A percentile compares a stretch with the other conserved stretches of the same genome.
phyloP scores from a whole-genome alignment of 352 stramenopile species.

The Pythium myriotylum region DNA sequence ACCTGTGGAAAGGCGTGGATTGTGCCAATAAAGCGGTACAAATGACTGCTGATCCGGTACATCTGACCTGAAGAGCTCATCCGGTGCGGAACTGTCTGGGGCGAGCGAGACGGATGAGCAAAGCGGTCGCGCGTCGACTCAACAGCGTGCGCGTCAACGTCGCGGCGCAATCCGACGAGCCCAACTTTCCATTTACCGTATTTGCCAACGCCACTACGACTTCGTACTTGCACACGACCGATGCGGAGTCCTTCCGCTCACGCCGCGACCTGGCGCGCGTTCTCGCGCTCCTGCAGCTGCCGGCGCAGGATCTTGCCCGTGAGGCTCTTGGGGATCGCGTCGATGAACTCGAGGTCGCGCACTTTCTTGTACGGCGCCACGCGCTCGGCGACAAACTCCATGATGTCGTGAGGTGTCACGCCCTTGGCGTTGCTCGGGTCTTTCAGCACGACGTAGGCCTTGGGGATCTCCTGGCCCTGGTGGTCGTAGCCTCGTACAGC shows the following conservation, averaged over 20 bases:
- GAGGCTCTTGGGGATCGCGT: conserved; percentile 83
- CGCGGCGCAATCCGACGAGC: conserved; percentile 1
- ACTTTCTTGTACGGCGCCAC: conserved; percentile 87
- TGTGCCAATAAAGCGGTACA: too few relatives aligned
- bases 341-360: conserved; percentile 74
- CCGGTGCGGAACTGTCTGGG: too few relatives aligned
- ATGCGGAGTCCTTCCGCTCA: too few relatives aligned
- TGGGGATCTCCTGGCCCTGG: conserved; percentile 85
- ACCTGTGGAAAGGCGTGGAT: too few relatives aligned
- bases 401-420: conserved; percentile 25
- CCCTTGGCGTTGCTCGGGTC: conserved; percentile 36
- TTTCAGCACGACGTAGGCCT: conserved; percentile 90
- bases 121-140: too few relatives aligned
- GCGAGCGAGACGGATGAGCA: too few relatives aligned
- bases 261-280: conserved; percentile 11
- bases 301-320: conserved; percentile 88
- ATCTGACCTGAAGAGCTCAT: too few relatives aligned
- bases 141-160: neutral
- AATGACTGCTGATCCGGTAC: too few relatives aligned
- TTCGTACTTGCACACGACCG: too few relatives aligned
- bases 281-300: conserved; percentile 43
- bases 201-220: too few relatives aligned
- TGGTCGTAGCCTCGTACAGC: conserved; percentile 50
- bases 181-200: too few relatives aligned
- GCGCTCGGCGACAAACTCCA: conserved; percentile 69